phyloP scores from a whole-genome alignment of 2,329 filamentous ascomycete genomes.

The Aspergillus latus region DNA sequence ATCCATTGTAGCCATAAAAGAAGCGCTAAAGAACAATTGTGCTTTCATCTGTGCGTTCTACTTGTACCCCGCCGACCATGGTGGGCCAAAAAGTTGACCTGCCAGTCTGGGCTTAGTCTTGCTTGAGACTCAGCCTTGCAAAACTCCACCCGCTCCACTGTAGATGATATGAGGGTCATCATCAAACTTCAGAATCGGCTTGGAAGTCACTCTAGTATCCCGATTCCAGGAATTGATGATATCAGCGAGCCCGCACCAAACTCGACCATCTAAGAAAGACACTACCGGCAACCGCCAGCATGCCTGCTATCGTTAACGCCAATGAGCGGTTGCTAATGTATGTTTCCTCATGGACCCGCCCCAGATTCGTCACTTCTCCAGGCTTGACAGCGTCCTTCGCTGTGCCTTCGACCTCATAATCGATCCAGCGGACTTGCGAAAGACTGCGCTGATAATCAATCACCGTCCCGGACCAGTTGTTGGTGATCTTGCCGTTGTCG shows the following conservation, averaged over 20 bases:
- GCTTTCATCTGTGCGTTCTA: too few species aligned
- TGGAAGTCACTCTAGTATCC: too few species aligned
- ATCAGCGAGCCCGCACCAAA: constrained; percentile 10
- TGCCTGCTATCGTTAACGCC: constrained; percentile 1
- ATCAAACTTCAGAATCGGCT: too few species aligned
- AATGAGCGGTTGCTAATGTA: constrained; percentile 12
- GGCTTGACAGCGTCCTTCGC: constrained; percentile 23
- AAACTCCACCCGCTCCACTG: too few species aligned
- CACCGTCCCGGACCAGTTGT: constrained; percentile 58
- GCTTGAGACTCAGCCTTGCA: neutral
- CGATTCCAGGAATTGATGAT: too few species aligned
- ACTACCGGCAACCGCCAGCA: constrained; percentile 9
- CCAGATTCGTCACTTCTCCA: constrained; percentile 29
- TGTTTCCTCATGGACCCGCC: constrained; percentile 26
- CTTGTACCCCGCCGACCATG: too few species aligned
- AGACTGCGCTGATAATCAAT: constrained; percentile 55
- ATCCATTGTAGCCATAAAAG: neutral
- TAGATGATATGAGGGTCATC: too few species aligned
- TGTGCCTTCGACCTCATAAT: constrained; percentile 31
- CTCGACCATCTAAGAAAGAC: constrained; percentile 3
- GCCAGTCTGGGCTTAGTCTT: neutral
- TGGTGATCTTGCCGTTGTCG: constrained; percentile 54
- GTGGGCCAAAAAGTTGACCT: neutral
- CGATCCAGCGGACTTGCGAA: constrained; percentile 31
- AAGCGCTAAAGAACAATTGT: too few species aligned